A percentile compares a stretch with the other conserved stretches of the same genome.
Evolutionary conservation across 305 asterid species (phyloP).

Genomic region (Solanum aculeatissimum): DNA sequence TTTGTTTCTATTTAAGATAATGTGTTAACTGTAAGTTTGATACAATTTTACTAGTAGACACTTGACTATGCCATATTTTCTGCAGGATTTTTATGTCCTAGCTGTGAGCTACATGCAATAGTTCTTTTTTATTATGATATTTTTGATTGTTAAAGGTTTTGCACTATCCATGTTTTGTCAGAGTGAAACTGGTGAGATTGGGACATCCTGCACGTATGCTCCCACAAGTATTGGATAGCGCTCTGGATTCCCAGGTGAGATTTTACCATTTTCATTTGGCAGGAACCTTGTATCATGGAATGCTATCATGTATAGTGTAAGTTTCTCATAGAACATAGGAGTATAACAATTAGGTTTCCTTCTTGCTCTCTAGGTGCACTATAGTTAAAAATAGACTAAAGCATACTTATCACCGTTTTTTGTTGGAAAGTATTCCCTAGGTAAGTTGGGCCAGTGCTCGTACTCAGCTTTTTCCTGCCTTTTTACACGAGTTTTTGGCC

Average conservation of each 20-base stretch:
- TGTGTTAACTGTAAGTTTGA: background rate
- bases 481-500: background rate
- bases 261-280: background rate
- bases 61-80: background rate
- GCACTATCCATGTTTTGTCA: conserved; percentile 9
- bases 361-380: background rate
- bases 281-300: conserved; percentile 2
- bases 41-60: background rate
- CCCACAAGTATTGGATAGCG: conserved; percentile 90
- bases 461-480: background rate
- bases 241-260: conserved; percentile 86
- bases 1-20: background rate
- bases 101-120: background rate
- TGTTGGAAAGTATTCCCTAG: background rate
- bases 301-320: background rate
- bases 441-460: background rate
- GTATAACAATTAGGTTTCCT: background rate
- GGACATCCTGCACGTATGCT: conserved; percentile 99
- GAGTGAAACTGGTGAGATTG: conserved; percentile 90
- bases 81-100: background rate
- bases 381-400: background rate
- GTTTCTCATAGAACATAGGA: background rate
- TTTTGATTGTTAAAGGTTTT: background rate
- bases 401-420: background rate
- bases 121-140: background rate